Percentiles rank a stretch among this genome's conserved stretches.
Evolutionary conservation across 108 stramenopile species (phyloP).

Genomic region (Epithemia pelagica): DNA sequence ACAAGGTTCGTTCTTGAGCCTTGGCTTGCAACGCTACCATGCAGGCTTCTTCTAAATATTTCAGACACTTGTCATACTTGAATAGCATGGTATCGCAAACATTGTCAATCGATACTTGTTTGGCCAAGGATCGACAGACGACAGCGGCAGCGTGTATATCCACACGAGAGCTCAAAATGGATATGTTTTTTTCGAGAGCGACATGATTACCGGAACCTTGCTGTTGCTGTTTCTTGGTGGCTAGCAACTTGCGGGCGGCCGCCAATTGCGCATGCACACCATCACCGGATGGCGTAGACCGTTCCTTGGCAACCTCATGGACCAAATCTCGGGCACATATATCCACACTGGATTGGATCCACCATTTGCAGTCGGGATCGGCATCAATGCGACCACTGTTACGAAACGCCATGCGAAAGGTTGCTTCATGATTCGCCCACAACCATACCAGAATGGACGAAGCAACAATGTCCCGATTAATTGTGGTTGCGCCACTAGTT

Average conservation of each 20-base stretch:
- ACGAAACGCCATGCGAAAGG: slow-evolving; percentile 48
- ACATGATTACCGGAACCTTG: background rate
- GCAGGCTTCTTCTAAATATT: slow-evolving; percentile 60
- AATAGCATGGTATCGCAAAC: slow-evolving; percentile 21
- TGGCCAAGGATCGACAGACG: slow-evolving; percentile 46
- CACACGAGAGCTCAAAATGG: background rate
- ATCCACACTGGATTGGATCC: slow-evolving; percentile 48
- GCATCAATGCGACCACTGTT: slow-evolving; percentile 51
- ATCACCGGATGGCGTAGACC: background rate
- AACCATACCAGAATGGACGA: slow-evolving; percentile 62
- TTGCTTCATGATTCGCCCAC: slow-evolving; percentile 53
- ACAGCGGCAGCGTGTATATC: slow-evolving; percentile 34
- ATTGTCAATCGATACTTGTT: slow-evolving; percentile 26
- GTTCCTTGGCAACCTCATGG: slow-evolving; percentile 20
- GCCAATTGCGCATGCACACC: slow-evolving; percentile 2
- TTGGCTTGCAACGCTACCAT: slow-evolving; percentile 55
- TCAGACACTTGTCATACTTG: slow-evolving; percentile 39
- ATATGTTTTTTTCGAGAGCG: background rate
- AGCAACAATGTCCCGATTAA: slow-evolving; percentile 36
- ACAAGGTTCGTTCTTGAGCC: slow-evolving; percentile 63
- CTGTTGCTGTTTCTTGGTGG: slow-evolving; percentile 5
- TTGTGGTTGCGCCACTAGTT: slow-evolving; percentile 15
- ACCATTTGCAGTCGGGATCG: slow-evolving; percentile 61
- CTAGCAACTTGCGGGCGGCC: slow-evolving; percentile 6
- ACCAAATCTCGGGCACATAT: slow-evolving; percentile 31